Percentiles rank a stretch among this genome's conserved stretches.
These are phyloP conservation scores for Lentinula sp. DNA, from an alignment of 768 basidiomycete species.

Conservation along the genomic window DNA sequence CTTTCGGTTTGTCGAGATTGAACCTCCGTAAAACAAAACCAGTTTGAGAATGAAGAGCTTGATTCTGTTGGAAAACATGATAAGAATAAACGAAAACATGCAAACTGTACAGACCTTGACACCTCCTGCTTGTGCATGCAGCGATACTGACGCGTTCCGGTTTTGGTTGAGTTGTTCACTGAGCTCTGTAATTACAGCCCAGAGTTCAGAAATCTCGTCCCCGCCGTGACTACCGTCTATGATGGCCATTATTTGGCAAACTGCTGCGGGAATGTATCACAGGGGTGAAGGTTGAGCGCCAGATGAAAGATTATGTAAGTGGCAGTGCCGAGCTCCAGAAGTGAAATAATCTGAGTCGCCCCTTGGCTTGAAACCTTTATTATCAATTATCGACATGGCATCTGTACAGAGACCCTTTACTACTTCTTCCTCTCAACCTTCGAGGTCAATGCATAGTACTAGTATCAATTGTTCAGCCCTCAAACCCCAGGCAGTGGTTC, in stretches of 20 bases:
- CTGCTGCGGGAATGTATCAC: background rate
- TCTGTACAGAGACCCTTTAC: background rate
- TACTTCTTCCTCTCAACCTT: background rate
- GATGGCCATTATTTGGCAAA: slow-evolving; percentile 39
- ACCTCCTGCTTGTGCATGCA: slow-evolving; percentile 68
- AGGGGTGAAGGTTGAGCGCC: background rate
- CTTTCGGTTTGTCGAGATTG: slow-evolving; percentile 33
- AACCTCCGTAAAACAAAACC: slow-evolving; percentile 7
- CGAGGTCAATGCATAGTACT: background rate
- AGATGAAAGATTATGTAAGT: background rate
- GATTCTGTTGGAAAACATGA: slow-evolving; percentile 74
- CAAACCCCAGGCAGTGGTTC: background rate
- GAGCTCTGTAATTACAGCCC: slow-evolving; percentile 69
- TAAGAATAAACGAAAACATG: slow-evolving; percentile 80
- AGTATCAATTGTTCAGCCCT: background rate
- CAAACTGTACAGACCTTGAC: slow-evolving; percentile 55
- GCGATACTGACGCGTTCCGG: slow-evolving; percentile 57
- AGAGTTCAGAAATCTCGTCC: slow-evolving; percentile 55
- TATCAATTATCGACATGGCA: slow-evolving; percentile 3
- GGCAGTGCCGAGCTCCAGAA: background rate
- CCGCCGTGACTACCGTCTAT: slow-evolving; percentile 44
- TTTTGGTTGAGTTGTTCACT: slow-evolving; percentile 82
- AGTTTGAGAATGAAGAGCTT: slow-evolving; percentile 4
- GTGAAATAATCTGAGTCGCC: background rate
- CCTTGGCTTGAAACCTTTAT: background rate